Conservation (phyloP, 2,329 filamentous ascomycete genomes). For the Aspergillus hortae region DNA sequence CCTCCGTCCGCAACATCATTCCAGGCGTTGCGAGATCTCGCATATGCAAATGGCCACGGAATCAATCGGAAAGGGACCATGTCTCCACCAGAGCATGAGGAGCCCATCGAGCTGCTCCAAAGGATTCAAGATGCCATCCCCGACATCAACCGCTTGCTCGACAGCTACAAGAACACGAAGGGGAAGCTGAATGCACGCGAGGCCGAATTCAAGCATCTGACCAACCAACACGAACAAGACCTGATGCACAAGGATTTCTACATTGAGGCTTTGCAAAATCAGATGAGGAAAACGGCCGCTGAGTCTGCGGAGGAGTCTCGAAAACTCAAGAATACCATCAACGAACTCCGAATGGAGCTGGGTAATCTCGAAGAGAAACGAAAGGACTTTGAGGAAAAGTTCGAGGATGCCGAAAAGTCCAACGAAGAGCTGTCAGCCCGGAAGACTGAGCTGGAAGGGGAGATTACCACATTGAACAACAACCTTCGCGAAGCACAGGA, state of each 20-base stretch:
- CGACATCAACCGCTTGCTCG: slow-evolving; percentile 42
- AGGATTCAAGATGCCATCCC: slow-evolving; percentile 47
- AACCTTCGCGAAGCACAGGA: slow-evolving; percentile 41
- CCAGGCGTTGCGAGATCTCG: slow-evolving; percentile 28
- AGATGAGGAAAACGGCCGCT: slow-evolving; percentile 48
- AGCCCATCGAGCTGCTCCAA: slow-evolving; percentile 39
- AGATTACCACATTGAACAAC: slow-evolving; percentile 36
- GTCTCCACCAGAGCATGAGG: slow-evolving; percentile 30
- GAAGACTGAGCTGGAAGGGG: slow-evolving; percentile 43
- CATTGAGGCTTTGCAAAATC: slow-evolving; percentile 50
- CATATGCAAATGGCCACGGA: slow-evolving; percentile 15
- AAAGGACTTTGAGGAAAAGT: slow-evolving; percentile 48
- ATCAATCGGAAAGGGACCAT: slow-evolving; percentile 28
- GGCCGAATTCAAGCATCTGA: slow-evolving; percentile 47
- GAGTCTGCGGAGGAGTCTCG: slow-evolving; percentile 49
- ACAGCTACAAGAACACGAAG: slow-evolving; percentile 50
- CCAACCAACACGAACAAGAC: slow-evolving; percentile 49
- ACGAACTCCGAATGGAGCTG: slow-evolving; percentile 50
- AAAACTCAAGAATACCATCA: slow-evolving; percentile 41
- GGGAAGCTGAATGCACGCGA: slow-evolving; percentile 49
- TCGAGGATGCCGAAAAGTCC: slow-evolving; percentile 43
- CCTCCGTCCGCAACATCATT: slow-evolving; percentile 29
- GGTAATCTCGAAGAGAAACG: slow-evolving; percentile 50
- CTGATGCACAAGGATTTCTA: slow-evolving; percentile 53
- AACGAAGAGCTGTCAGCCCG: slow-evolving; percentile 43